Percentiles rank a stretch among this genome's conserved stretches.
These are phyloP conservation scores for Echinochloa phyllopogon DNA, from an alignment of 176 grass and related monocot species.

Conservation along the genomic window DNA sequence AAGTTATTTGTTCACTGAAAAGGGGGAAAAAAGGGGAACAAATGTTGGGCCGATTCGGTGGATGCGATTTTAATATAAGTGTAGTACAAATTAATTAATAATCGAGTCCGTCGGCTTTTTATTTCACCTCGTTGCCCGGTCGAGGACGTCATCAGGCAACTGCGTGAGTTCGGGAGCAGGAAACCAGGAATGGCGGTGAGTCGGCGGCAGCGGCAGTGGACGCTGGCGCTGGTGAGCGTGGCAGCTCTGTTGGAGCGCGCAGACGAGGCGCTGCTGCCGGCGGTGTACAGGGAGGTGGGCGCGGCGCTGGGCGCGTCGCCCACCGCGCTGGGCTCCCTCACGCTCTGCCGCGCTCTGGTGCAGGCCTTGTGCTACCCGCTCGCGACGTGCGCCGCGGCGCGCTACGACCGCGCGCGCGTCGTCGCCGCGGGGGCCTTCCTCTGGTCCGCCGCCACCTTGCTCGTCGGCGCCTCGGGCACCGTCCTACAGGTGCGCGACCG, in stretches of 20 bases:
- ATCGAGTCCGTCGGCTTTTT: too few relatives aligned
- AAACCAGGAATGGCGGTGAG: too few relatives aligned
- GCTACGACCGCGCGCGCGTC: constrained; percentile 24
- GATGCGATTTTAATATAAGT: too few relatives aligned
- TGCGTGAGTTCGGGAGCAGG: too few relatives aligned
- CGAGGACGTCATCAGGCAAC: too few relatives aligned
- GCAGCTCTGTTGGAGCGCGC: neutral
- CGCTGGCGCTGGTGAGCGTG: neutral
- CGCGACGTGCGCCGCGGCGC: neutral
- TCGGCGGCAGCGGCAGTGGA: neutral
- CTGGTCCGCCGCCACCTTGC: neutral
- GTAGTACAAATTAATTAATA: too few relatives aligned
- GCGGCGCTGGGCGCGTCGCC: neutral
- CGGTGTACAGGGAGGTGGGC: too few relatives aligned
- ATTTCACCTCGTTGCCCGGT: too few relatives aligned
- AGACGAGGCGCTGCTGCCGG: neutral
- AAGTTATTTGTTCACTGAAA: too few relatives aligned
- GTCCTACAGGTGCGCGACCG: neutral
- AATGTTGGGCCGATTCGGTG: too few relatives aligned
- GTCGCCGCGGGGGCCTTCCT: constrained; percentile 1
- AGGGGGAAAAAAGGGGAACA: too few relatives aligned
- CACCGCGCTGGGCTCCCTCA: neutral
- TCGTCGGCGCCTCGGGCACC: neutral
- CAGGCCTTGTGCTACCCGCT: neutral
- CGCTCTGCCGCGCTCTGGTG: neutral